Percentiles rank a stretch among this genome's conserved stretches.
These are phyloP conservation scores for Apiotrichum veenhuisii DNA, from an alignment of 1,284 basidiomycete genomes.

Conservation along the genomic window DNA sequence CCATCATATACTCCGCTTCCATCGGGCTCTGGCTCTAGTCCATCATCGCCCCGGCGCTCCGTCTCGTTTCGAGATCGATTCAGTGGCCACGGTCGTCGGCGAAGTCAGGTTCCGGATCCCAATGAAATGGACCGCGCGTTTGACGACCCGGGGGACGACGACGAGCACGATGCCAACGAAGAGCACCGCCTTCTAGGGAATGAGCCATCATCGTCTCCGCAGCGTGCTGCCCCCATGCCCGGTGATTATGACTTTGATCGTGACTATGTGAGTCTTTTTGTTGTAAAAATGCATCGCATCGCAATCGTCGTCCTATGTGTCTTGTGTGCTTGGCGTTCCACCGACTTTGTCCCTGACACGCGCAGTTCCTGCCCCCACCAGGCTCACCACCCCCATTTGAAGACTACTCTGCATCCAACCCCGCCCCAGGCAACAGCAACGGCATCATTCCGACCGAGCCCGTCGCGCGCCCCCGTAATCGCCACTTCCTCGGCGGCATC, in stretches of 20 bases:
- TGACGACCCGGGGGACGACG: conserved; percentile 35
- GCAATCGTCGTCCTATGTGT: background rate
- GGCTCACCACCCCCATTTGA: conserved; percentile 71
- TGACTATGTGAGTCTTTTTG: conserved; percentile 57
- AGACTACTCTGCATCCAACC: conserved; percentile 59
- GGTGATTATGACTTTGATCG: conserved; percentile 76
- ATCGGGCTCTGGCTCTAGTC: conserved; percentile 9
- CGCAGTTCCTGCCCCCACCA: conserved; percentile 58
- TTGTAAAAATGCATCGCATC: background rate
- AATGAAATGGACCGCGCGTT: conserved; percentile 50
- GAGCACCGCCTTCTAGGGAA: conserved; percentile 9
- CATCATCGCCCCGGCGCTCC: conserved; percentile 31
- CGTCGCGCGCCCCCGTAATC: conserved; percentile 51
- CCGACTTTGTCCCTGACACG: background rate
- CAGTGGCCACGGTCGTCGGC: conserved; percentile 13
- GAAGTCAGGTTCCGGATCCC: conserved; percentile 36
- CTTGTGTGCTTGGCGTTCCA: background rate
- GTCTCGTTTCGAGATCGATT: conserved; percentile 26
- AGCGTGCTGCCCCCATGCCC: conserved; percentile 30
- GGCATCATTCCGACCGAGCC: conserved; percentile 64
- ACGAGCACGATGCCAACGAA: conserved; percentile 30
- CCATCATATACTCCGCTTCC: conserved; percentile 31
- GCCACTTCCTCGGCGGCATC: conserved; percentile 64
- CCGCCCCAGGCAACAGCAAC: conserved; percentile 72
- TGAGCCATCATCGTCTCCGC: background rate